These are phyloP conservation scores for Blastocladiella emersonii DNA, from an alignment of 371 early-diverging fungal species.

Conservation along the genomic window DNA sequence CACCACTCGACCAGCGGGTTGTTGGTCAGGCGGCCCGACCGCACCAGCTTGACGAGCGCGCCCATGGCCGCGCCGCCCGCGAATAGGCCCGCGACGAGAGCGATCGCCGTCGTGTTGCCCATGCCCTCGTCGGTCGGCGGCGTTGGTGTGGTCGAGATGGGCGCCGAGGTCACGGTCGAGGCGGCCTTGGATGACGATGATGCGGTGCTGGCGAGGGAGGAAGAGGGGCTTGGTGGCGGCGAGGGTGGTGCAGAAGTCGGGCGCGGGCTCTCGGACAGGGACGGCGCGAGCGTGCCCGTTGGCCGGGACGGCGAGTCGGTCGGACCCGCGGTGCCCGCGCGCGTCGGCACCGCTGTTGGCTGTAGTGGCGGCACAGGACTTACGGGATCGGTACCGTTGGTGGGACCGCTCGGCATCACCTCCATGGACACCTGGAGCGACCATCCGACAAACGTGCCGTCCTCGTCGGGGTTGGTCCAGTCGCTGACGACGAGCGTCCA, in stretches of 20 bases:
- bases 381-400: too few species aligned
- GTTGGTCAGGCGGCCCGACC: background rate
- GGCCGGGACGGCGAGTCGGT: too few species aligned
- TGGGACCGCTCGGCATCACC: too few species aligned
- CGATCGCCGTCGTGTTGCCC: background rate
- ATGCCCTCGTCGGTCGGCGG: background rate
- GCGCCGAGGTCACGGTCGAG: background rate
- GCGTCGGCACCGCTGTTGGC: too few species aligned
- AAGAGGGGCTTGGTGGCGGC: too few species aligned
- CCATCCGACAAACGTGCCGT: conserved; percentile 12
- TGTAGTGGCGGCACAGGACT: too few species aligned
- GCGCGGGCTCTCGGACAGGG: too few species aligned
- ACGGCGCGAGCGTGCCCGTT: too few species aligned
- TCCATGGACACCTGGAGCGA: background rate
- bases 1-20: background rate
- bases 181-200: background rate
- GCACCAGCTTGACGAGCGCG: background rate
- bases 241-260: too few species aligned
- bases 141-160: background rate
- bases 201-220: too few species aligned
- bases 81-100: background rate
- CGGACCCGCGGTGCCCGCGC: too few species aligned
- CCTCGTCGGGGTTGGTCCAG: conserved; percentile 9
- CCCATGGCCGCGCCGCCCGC: background rate
- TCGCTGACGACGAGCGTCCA: conserved; percentile 58